A percentile compares a stretch with the other conserved stretches of the same genome.
Conservation (phyloP, 805 yeast genomes). For the Deakozyma indianensis region DNA sequence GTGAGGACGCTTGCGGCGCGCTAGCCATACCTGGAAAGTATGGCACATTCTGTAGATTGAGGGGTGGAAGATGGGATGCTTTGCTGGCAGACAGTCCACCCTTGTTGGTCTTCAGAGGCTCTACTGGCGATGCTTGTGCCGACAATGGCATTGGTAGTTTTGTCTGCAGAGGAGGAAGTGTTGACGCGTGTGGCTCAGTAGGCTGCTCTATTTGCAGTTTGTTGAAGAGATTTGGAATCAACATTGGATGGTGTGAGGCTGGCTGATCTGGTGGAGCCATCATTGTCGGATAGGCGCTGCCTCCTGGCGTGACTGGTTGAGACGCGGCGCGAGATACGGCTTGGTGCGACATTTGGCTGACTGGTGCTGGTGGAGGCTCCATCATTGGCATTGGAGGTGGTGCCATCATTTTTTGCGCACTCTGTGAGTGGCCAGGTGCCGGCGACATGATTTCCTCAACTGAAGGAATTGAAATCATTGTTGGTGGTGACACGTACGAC, state of each 20-base stretch:
- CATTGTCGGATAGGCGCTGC: too few species aligned
- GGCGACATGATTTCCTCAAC: background rate
- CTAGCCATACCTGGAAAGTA: background rate
- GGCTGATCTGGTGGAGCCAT: too few species aligned
- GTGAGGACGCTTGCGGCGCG: too few species aligned
- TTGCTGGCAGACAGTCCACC: background rate
- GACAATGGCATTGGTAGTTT: background rate
- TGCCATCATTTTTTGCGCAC: slow-evolving; percentile 16
- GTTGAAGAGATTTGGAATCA: background rate
- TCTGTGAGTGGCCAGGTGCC: slow-evolving; percentile 8
- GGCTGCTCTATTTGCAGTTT: background rate
- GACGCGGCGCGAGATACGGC: background rate
- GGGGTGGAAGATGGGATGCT: background rate
- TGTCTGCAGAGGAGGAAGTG: slow-evolving; percentile 2
- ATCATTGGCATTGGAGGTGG: slow-evolving; percentile 15
- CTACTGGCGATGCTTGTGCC: background rate
- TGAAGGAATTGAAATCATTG: slow-evolving; percentile 1
- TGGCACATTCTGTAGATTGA: background rate
- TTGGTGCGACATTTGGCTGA: background rate
- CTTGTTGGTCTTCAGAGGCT: background rate
- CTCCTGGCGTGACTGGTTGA: background rate
- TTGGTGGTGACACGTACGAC: slow-evolving; percentile 9
- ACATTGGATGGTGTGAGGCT: background rate
- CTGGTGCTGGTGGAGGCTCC: background rate
- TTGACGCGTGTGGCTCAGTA: background rate